Base-by-base conservation (phyloP, 2,329 filamentous ascomycete genomes). In the Thielaviopsis punctulata region DNA sequence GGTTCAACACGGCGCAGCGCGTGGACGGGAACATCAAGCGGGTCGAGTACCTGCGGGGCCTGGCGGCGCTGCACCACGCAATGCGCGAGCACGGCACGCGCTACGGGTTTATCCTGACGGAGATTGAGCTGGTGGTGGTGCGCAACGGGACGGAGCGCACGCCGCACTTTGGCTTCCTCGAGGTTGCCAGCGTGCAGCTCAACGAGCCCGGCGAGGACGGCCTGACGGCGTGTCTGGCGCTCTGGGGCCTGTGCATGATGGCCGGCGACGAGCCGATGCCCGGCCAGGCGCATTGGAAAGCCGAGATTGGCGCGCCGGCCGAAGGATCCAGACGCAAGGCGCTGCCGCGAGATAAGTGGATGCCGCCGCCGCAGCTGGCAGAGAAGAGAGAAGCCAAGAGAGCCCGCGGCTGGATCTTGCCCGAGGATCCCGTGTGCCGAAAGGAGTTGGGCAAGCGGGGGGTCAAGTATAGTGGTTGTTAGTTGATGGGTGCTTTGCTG, bases 1-100 rank as follows among this genome's bases (percentile, higher is more conserved):
- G 86, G 60, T 95, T 93, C 84, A 95, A 95, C 72, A 92, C 87
- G 1, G 86, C 85, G 57, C 94, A 95, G 86, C 85, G 88, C 55
- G 79, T 82, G 55, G 86, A 93, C 65, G 80, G 81, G 45, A 86
- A 89, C 57, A 77, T 87, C 65, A 84, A 88, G 67, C 83, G 85
- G 54, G 86, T 95, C 54, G 81, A 90, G 66, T 95, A 95, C 69
- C 81, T 95, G 19, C 82, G 84, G 49, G 86, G 86, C 1, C 78
- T 96, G 4, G 76, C 88, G 0, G 86, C 93, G 60, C 72, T 95
- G 45, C 90, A 96, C 67, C 79, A 86, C 63, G 81, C 82, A 62
- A 95, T 95, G 87, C 87, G 90, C 65, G 87, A 94, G 68, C 86
- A 95, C 68, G 81, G 82, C 58, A 93, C 86, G 63, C 82, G 90